A percentile compares a stretch with the other conserved stretches of the same genome.
phyloP scores from a whole-genome alignment of 805 yeast genomes.

The Wickerhamiella australiensis region DNA sequence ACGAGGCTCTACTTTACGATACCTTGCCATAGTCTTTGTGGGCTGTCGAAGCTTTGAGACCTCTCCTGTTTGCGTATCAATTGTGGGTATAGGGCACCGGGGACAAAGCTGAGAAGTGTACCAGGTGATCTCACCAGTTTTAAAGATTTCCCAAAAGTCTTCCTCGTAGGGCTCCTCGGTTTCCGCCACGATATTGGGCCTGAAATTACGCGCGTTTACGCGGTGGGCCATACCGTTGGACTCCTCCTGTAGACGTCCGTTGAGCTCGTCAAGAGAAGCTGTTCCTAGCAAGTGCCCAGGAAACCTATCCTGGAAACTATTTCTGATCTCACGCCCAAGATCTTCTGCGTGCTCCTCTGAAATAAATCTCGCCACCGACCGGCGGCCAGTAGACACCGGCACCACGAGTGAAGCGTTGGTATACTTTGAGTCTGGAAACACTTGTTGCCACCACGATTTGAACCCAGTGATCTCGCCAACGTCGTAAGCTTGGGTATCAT shows the following conservation, averaged over 20 bases:
- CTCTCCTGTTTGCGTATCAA: slow-evolving; percentile 22
- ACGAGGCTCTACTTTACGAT: slow-evolving; percentile 25
- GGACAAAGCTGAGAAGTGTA: slow-evolving; percentile 22
- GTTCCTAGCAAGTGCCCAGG: slow-evolving; percentile 26
- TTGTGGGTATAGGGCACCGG: slow-evolving; percentile 28
- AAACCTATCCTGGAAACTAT: slow-evolving; percentile 26
- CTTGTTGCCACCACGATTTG: not conserved
- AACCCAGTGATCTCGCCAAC: slow-evolving; percentile 16
- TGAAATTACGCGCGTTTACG: slow-evolving; percentile 23
- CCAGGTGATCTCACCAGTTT: slow-evolving; percentile 22
- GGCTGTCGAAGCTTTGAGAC: slow-evolving; percentile 23
- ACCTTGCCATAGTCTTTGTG: slow-evolving; percentile 23
- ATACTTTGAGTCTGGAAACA: slow-evolving; percentile 4
- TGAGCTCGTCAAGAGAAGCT: slow-evolving; percentile 22
- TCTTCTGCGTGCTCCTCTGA: slow-evolving; percentile 14
- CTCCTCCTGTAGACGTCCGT: slow-evolving; percentile 16
- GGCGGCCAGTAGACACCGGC: slow-evolving; percentile 18
- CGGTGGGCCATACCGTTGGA: slow-evolving; percentile 17
- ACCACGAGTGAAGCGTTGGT: slow-evolving; percentile 19
- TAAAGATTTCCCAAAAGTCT: slow-evolving; percentile 26
- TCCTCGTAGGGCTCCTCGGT: slow-evolving; percentile 28
- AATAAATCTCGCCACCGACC: slow-evolving; percentile 14
- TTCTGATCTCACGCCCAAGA: slow-evolving; percentile 13
- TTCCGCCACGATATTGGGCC: slow-evolving; percentile 26
- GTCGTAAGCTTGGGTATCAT: slow-evolving; percentile 20